A percentile compares a stretch with the other conserved stretches of the same genome.
phyloP scores from a whole-genome alignment of 108 stramenopile species.

The Fistulifera pelliculosa region DNA sequence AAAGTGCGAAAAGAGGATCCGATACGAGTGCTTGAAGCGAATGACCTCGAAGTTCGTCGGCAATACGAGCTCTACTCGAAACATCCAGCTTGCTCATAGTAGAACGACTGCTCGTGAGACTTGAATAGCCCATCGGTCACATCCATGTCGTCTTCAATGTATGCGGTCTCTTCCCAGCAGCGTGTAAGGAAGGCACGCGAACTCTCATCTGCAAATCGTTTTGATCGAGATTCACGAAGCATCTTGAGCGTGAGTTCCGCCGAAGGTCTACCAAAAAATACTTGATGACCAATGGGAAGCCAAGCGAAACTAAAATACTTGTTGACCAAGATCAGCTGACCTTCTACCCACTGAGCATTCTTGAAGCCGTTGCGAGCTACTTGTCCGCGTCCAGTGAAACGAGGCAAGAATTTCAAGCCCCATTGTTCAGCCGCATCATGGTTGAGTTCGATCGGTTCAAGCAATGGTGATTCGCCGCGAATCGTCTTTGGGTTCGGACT shows the following conservation, averaged over 20 bases:
- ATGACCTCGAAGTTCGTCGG: no score
- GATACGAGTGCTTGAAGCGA: no score
- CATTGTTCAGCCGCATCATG: conserved; percentile 50
- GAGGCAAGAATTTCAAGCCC: conserved; percentile 56
- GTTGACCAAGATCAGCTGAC: conserved; percentile 67
- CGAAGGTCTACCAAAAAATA: conserved; percentile 71
- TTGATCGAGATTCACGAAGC: conserved; percentile 5
- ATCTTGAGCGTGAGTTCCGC: conserved; percentile 54
- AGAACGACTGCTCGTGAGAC: conserved; percentile 7
- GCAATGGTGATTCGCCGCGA: neutral
- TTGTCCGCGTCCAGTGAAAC: conserved; percentile 54
- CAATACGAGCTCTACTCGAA: conserved; percentile 4
- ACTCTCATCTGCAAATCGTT: no score
- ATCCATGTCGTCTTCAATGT: conserved; percentile 33
- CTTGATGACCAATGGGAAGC: conserved; percentile 67
- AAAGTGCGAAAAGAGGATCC: no score
- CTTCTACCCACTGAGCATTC: conserved; percentile 55
- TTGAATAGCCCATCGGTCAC: conserved; percentile 7
- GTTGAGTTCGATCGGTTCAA: conserved; percentile 63
- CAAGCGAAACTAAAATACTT: conserved; percentile 71
- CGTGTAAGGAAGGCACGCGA: conserved; percentile 17
- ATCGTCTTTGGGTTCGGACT: conserved; percentile 1
- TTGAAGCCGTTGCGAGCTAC: conserved; percentile 51
- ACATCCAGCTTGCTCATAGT: conserved; percentile 6
- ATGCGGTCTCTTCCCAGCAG: conserved; percentile 44